These are phyloP conservation scores for Leishmania arabica DNA, from an alignment of 208 protist species.

Conservation along the genomic window DNA sequence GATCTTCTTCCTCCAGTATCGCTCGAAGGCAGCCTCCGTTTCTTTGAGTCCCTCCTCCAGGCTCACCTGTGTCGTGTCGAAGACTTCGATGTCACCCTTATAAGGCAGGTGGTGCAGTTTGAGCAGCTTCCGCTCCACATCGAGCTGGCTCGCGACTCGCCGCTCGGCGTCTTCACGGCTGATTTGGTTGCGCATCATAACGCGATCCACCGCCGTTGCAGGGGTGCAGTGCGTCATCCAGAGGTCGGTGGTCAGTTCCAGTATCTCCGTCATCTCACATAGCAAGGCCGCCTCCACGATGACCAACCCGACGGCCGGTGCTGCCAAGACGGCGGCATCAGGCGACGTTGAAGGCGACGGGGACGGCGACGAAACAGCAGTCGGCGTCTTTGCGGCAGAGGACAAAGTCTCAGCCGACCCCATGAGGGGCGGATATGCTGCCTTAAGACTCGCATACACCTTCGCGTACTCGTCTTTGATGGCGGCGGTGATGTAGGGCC, in stretches of 20 bases:
- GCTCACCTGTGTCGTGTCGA: conserved; percentile 61
- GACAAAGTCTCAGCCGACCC: neutral
- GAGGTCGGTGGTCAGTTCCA: conserved; percentile 52
- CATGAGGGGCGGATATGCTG: neutral
- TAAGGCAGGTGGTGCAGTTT: conserved; percentile 41
- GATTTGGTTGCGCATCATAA: conserved; percentile 53
- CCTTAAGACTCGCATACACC: neutral
- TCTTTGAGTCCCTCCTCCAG: conserved; percentile 49
- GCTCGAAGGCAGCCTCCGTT: conserved; percentile 44
- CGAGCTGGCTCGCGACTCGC: conserved; percentile 53
- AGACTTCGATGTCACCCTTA: conserved; percentile 38
- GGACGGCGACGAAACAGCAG: neutral
- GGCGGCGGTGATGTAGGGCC: conserved; percentile 66
- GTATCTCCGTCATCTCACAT: conserved; percentile 44
- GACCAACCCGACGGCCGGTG: conserved; percentile 35
- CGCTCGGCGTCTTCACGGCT: conserved; percentile 37
- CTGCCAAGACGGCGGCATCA: neutral
- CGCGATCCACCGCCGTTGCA: conserved; percentile 41
- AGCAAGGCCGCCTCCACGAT: conserved; percentile 79
- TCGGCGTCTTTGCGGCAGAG: neutral
- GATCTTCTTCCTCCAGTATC: conserved; percentile 52
- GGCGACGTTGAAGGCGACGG: neutral
- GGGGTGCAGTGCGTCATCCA: conserved; percentile 71
- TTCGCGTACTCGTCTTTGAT: conserved; percentile 36
- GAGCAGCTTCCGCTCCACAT: conserved; percentile 29